Evolutionary conservation across 2,329 filamentous ascomycete genomes (phyloP).

Genomic region (Aspergillus ibericus): DNA sequence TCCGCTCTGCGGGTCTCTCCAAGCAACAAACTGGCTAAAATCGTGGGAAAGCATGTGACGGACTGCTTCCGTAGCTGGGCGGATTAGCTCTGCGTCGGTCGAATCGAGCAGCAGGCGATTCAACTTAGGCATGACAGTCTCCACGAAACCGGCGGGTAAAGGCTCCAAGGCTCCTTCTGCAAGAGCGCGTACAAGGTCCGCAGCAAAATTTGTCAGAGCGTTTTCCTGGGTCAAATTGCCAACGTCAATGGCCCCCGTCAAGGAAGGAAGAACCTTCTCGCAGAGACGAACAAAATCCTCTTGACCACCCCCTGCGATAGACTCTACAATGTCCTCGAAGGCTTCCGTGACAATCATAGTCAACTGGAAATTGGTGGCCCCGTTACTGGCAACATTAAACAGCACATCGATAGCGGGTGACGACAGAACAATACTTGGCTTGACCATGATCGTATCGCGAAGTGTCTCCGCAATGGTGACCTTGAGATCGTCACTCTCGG

Average conservation of each 20-base stretch:
- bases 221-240: conserved; percentile 77
- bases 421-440: conserved; percentile 71
- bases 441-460: conserved; percentile 76
- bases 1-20: conserved; percentile 72
- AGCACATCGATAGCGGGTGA: conserved; percentile 73
- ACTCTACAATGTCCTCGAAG: conserved; percentile 81
- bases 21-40: conserved; percentile 82
- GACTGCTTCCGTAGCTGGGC: conserved; percentile 79
- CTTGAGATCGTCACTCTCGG: conserved; percentile 87
- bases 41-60: conserved; percentile 90
- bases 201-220: conserved; percentile 80
- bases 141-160: conserved; percentile 81
- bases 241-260: conserved; percentile 87
- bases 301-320: conserved; percentile 62
- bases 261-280: conserved; percentile 78
- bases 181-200: conserved; percentile 77
- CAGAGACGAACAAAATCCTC: conserved; percentile 77
- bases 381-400: conserved; percentile 85
- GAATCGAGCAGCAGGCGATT: conserved; percentile 79
- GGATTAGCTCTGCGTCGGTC: conserved; percentile 82
- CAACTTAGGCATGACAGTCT: conserved; percentile 81
- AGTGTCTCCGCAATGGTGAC: conserved; percentile 87
- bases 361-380: conserved; percentile 86
- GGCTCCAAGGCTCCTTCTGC: conserved; percentile 81
- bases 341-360: conserved; percentile 84